Percentiles rank a stretch among this genome's conserved stretches.
These are phyloP conservation scores for Pseudogymnoascus sp. DNA, from an alignment of 2,329 filamentous ascomycete genomes.

Conservation along the genomic window DNA sequence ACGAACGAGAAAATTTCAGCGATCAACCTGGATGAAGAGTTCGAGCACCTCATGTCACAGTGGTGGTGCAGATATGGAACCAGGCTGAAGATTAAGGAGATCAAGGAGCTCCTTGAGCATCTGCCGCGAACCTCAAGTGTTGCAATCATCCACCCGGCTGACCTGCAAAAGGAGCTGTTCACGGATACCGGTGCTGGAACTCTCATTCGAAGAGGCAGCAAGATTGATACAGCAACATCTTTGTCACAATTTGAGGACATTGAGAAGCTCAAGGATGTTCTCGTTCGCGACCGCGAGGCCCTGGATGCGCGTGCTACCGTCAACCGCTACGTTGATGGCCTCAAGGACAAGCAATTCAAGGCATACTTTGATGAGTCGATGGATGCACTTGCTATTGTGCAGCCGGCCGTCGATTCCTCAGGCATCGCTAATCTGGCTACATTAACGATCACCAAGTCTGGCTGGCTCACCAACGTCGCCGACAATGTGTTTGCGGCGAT, in stretches of 20 bases:
- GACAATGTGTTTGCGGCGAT: slow-evolving; percentile 92
- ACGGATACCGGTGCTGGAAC: slow-evolving; percentile 94
- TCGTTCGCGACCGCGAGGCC: slow-evolving; percentile 73
- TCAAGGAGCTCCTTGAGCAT: slow-evolving; percentile 83
- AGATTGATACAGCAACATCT: slow-evolving; percentile 65
- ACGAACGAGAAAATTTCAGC: slow-evolving; percentile 92
- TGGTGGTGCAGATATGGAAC: slow-evolving; percentile 94
- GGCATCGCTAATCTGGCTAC: slow-evolving; percentile 77
- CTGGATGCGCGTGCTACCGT: slow-evolving; percentile 76
- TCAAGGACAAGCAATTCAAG: slow-evolving; percentile 73
- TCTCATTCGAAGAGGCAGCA: slow-evolving; percentile 83
- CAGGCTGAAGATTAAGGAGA: slow-evolving; percentile 93
- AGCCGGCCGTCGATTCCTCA: slow-evolving; percentile 60
- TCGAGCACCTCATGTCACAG: slow-evolving; percentile 83
- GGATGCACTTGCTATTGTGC: slow-evolving; percentile 83
- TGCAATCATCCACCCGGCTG: slow-evolving; percentile 93
- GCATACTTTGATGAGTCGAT: slow-evolving; percentile 92
- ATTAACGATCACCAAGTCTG: slow-evolving; percentile 86
- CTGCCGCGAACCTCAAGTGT: slow-evolving; percentile 89
- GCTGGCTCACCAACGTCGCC: slow-evolving; percentile 88
- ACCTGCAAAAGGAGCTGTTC: slow-evolving; percentile 93
- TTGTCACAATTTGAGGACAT: slow-evolving; percentile 70
- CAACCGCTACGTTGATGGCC: slow-evolving; percentile 73
- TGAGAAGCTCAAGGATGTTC: slow-evolving; percentile 68
- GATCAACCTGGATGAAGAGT: slow-evolving; percentile 97